Conservation (phyloP, 768 basidiomycete species). For the Ramaria rubella region DNA sequence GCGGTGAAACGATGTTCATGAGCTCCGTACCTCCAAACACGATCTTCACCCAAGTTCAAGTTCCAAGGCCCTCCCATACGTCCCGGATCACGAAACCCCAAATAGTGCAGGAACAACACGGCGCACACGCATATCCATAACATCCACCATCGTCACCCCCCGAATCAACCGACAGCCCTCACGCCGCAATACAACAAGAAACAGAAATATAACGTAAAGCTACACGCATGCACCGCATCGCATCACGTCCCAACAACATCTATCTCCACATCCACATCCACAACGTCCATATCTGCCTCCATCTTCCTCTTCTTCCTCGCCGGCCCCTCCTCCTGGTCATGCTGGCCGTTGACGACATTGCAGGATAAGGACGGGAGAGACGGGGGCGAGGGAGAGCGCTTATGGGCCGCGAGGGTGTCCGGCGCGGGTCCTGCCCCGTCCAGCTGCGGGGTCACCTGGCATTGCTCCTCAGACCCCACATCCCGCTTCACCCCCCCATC, state of each 20-base stretch:
- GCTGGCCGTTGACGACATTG: neutral
- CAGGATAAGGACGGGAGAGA: neutral
- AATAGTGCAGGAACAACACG: too few relatives aligned
- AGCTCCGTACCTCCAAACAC: too few relatives aligned
- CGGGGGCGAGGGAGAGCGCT: neutral
- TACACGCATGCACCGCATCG: too few relatives aligned
- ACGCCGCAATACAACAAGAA: too few relatives aligned
- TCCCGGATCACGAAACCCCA: too few relatives aligned
- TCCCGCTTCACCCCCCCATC: neutral
- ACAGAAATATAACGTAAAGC: too few relatives aligned
- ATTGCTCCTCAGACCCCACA: neutral
- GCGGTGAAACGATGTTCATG: too few relatives aligned
- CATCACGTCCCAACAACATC: constrained; percentile 9
- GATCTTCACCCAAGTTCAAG: too few relatives aligned
- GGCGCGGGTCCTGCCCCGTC: neutral
- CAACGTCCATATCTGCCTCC: neutral
- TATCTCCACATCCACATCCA: constrained; percentile 4
- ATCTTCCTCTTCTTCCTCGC: constrained; percentile 4
- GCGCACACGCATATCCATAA: too few relatives aligned
- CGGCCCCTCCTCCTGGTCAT: neutral
- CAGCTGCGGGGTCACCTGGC: neutral
- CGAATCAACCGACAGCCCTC: too few relatives aligned
- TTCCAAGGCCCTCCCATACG: too few relatives aligned
- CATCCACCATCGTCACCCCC: too few relatives aligned
- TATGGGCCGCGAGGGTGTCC: neutral